Percentiles rank a stretch among this genome's conserved stretches.
Conservation (phyloP, 129 eudicot genomes). For the Artemisia tridentata region DNA sequence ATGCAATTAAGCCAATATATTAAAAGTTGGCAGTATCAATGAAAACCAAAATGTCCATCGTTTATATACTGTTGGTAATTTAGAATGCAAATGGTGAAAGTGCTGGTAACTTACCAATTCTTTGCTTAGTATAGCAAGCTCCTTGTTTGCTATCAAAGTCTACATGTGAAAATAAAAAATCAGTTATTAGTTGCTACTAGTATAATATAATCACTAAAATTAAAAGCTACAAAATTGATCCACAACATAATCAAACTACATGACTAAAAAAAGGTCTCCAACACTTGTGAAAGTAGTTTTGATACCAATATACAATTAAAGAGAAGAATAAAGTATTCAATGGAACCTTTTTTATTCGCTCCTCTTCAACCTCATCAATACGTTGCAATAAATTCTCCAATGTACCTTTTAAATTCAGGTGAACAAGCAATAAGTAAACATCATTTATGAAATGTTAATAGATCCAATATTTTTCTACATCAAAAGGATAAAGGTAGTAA, state of each 20-base stretch:
- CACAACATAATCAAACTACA: neutral
- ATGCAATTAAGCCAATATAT: neutral
- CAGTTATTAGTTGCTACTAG: constrained; percentile 3
- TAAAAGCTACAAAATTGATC: constrained; percentile 1
- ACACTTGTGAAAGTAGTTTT: constrained; percentile 1
- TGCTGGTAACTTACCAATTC: constrained; percentile 57
- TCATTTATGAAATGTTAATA: neutral
- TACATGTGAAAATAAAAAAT: constrained; percentile 28
- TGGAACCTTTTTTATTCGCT: constrained; percentile 68
- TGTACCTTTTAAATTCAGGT: constrained; percentile 47
- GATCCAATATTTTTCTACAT: neutral
- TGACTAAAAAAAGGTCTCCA: neutral
- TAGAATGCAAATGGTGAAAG: neutral
- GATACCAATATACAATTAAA: neutral
- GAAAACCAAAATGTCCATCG: neutral
- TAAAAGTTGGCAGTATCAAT: neutral
- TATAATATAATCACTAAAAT: constrained; percentile 12
- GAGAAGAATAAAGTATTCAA: constrained; percentile 8
- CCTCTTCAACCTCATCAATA: constrained; percentile 75
- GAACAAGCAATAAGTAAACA: constrained; percentile 25
- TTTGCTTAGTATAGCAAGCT: constrained; percentile 85
- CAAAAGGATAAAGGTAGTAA: neutral
- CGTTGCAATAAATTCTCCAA: constrained; percentile 71
- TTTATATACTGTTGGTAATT: constrained; percentile 21
- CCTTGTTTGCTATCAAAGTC: constrained; percentile 71